phyloP scores from a whole-genome alignment of 2,329 filamentous ascomycete genomes.

The Botryosphaeria dothidea region DNA sequence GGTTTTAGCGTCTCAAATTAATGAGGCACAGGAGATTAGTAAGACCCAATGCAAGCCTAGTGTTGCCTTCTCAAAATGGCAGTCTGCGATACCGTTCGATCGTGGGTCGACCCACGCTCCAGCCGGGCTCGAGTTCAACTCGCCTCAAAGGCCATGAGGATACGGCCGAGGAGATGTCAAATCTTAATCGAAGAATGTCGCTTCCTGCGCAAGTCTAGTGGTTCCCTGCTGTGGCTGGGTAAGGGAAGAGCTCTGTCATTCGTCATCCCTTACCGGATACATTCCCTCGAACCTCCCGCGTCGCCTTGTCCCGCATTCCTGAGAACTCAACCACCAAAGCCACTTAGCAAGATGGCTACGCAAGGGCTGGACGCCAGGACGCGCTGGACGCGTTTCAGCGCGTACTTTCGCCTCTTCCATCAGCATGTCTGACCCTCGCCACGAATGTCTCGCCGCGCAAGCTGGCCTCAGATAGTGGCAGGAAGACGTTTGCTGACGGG shows the following conservation, averaged over 20 bases:
- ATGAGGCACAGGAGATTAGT: not conserved
- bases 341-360: slow-evolving; percentile 25
- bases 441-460: slow-evolving; percentile 27
- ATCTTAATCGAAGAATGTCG: slow-evolving; percentile 25
- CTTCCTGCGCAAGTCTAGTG: not conserved
- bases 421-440: slow-evolving; percentile 22
- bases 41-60: not conserved
- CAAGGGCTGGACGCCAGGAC: slow-evolving; percentile 26
- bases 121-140: slow-evolving; percentile 47
- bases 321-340: slow-evolving; percentile 19
- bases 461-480: slow-evolving; percentile 30
- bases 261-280: slow-evolving; percentile 32
- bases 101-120: slow-evolving; percentile 57
- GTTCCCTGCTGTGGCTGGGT: slow-evolving; percentile 1
- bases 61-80: slow-evolving; percentile 38
- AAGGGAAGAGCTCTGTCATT: slow-evolving; percentile 25
- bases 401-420: slow-evolving; percentile 26
- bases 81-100: slow-evolving; percentile 49
- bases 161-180: slow-evolving; percentile 48
- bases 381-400: slow-evolving; percentile 22
- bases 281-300: slow-evolving; percentile 20
- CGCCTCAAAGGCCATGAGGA: slow-evolving; percentile 46
- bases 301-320: slow-evolving; percentile 33
- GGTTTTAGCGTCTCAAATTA: not conserved
- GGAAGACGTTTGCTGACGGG: slow-evolving; percentile 16